These are phyloP conservation scores for Gossypium schwendimanii DNA, from an alignment of 441 rosid species.

Conservation along the genomic window DNA sequence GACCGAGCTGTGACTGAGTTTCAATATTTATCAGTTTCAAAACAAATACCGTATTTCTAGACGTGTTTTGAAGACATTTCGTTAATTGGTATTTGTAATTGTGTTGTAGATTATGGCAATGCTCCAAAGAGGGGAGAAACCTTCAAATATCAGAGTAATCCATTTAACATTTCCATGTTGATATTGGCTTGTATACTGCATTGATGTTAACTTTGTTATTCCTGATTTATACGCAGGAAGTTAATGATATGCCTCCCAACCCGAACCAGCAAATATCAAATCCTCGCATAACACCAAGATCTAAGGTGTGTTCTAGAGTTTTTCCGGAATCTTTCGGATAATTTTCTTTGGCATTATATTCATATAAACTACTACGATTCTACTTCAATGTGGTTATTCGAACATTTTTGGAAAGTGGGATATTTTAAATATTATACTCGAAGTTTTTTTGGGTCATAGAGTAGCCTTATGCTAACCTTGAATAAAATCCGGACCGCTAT, in stretches of 20 bases:
- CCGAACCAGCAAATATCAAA: slow-evolving; percentile 70
- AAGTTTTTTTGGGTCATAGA: neutral
- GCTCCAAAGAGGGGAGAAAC: slow-evolving; percentile 94
- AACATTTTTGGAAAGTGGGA: slow-evolving; percentile 3
- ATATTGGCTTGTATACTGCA: slow-evolving; percentile 12
- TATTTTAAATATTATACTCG: neutral
- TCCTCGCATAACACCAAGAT: slow-evolving; percentile 63
- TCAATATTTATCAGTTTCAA: neutral
- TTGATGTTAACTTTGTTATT: slow-evolving; percentile 17
- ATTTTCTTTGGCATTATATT: neutral
- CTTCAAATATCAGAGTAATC: slow-evolving; percentile 73
- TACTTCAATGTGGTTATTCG: neutral
- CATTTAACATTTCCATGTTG: neutral
- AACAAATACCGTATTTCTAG: neutral
- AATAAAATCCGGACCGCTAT: neutral
- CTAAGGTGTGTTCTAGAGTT: slow-evolving; percentile 51
- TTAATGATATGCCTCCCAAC: slow-evolving; percentile 84
- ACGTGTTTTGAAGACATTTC: neutral
- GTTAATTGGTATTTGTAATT: slow-evolving; percentile 7
- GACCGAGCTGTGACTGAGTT: neutral
- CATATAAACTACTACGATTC: neutral
- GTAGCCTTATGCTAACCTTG: neutral
- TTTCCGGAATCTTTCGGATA: neutral
- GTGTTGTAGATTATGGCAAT: slow-evolving; percentile 78
- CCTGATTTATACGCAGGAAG: slow-evolving; percentile 44